Evolutionary conservation across 164 flowering plant genomes (phyloP), one percentile per base, ranked within the genome.

Genomic region (Magnolia sinica): DNA sequence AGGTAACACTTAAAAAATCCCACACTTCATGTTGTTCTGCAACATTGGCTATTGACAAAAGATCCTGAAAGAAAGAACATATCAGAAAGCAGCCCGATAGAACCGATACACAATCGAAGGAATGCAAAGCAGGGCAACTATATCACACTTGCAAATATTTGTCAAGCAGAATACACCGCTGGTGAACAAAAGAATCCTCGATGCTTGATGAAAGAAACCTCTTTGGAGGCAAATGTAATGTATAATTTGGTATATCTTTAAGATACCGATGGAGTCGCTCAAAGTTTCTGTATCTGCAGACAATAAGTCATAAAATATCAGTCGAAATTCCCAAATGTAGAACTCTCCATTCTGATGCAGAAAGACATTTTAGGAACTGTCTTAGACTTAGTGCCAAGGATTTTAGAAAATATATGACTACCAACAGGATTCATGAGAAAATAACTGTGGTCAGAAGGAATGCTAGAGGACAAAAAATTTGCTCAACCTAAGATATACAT

Each of bases 21-120:
- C 98, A 96, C 74, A 96, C 98, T 89, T 96, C 99, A 87, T 96
- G 99, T 79, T 95, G 99, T 79, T 96, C 99, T 58, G 98, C 98
- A 81, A 94, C 97, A 91, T 96, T 96, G 72, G 98, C 93, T 78
- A 96, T 94, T 78, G 98, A 92, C 79, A 96, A 81, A 31, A 96
- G 94, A 84, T 96, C 98, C 99, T 96, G 86, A n/a, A 18, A 59
- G 72, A 78, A 74, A 79, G 31, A 29, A 14, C 50, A 11, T 24
- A 82, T 49, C 27, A 55, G 67, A 78, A 66, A 82, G 80, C 61
- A 74, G 22, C 23, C 70, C 73, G 74, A 78, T 22, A 45, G 64
- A 77, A 73, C 14, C 61, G 14, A 79, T 2, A 49, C 64, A 45
- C 16, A 37, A 67, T 19, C 29, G 61, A 70, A 70, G 64, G 72